phyloP scores from a whole-genome alignment of 345 rosid genomes.

The Geranium brycei region DNA sequence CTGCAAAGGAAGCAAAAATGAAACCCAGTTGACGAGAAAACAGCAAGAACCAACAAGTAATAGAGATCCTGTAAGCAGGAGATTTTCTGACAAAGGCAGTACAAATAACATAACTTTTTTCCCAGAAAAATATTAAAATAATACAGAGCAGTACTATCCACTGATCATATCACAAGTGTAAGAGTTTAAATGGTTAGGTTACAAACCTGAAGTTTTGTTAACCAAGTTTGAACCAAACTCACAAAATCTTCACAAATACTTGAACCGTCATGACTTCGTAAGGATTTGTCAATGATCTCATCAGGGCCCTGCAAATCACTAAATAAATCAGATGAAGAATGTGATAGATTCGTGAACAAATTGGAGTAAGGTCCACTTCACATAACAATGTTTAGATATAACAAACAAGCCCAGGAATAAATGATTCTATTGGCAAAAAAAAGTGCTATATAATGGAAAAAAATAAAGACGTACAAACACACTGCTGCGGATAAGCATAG shows the following conservation, averaged over 20 bases:
- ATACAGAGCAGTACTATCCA: too few relatives aligned
- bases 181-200: constrained; percentile 4
- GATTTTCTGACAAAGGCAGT: too few relatives aligned
- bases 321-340: constrained; percentile 12
- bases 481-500: too few relatives aligned
- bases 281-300: constrained; percentile 65
- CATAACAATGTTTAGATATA: neutral
- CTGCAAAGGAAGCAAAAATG: constrained; percentile 27
- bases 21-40: neutral
- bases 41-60: neutral
- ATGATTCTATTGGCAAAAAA: too few relatives aligned
- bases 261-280: constrained; percentile 53
- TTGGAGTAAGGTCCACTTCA: neutral
- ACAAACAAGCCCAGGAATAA: neutral
- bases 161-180: neutral
- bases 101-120: too few relatives aligned
- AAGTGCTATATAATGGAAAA: too few relatives aligned
- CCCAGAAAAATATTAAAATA: too few relatives aligned
- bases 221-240: constrained; percentile 57
- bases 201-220: constrained; percentile 63
- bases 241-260: constrained; percentile 75
- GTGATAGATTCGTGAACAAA: neutral
- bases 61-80: neutral
- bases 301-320: constrained; percentile 53
- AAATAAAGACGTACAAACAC: too few relatives aligned